Conservation (phyloP, 768 basidiomycete genomes). For the Ramaria sp. region DNA sequence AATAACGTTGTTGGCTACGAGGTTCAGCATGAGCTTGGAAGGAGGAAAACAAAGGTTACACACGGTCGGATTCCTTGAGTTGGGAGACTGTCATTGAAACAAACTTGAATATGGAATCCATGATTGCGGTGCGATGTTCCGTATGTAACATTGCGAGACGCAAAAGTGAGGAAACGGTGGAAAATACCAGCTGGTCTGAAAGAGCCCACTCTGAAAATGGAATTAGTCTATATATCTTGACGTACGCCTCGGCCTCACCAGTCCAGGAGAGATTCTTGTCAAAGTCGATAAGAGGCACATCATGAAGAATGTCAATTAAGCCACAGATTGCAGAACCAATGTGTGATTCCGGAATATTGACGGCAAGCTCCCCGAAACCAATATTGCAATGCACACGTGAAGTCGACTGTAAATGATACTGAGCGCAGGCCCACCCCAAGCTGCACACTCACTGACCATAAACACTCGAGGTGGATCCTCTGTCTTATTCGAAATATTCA, state of each 20-base stretch:
- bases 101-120: slow-evolving; percentile 52
- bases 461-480: slow-evolving; percentile 28
- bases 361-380: slow-evolving; percentile 70
- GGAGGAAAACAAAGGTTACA: slow-evolving; percentile 17
- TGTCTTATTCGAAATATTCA: slow-evolving; percentile 12
- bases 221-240: not conserved
- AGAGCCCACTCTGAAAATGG: slow-evolving; percentile 62
- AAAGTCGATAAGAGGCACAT: slow-evolving; percentile 68
- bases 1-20: slow-evolving; percentile 55
- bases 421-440: not conserved
- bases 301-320: slow-evolving; percentile 56
- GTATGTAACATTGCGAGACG: slow-evolving; percentile 46
- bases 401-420: slow-evolving; percentile 36
- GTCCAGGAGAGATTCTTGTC: slow-evolving; percentile 73
- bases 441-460: slow-evolving; percentile 38
- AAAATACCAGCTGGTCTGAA: slow-evolving; percentile 74
- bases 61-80: slow-evolving; percentile 44
- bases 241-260: slow-evolving; percentile 31
- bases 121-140: slow-evolving; percentile 37
- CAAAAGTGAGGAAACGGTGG: slow-evolving; percentile 67
- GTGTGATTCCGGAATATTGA: slow-evolving; percentile 47
- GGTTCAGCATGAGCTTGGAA: not conserved
- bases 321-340: slow-evolving; percentile 44
- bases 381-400: slow-evolving; percentile 71
- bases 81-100: slow-evolving; percentile 43